Percentiles rank a stretch among this genome's conserved stretches.
phyloP scores from a whole-genome alignment of 257 asterid species.

The Apocynum venetum region DNA sequence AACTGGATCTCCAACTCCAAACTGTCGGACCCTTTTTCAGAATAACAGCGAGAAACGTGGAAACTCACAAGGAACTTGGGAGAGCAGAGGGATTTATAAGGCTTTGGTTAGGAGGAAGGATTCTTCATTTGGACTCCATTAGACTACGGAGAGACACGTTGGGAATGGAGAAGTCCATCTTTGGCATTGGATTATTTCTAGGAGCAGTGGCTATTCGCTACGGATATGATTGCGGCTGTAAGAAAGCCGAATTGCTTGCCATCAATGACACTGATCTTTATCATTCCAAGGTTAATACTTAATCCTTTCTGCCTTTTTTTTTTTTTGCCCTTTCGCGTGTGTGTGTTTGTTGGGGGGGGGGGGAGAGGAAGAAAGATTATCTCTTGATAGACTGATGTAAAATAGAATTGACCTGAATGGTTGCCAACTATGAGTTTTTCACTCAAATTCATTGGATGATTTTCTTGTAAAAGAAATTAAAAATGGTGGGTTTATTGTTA shows the following conservation, averaged over 20 bases:
- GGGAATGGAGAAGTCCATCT: slow-evolving; percentile 80
- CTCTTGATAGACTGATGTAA: no score
- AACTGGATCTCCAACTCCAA: slow-evolving; percentile 56
- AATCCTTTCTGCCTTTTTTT: neutral
- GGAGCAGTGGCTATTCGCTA: slow-evolving; percentile 87
- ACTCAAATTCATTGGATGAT: neutral
- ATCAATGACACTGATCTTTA: slow-evolving; percentile 74
- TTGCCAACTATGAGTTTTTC: no score
- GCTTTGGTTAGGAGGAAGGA: slow-evolving; percentile 70
- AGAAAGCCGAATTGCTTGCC: slow-evolving; percentile 77
- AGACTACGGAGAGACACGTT: slow-evolving; percentile 58
- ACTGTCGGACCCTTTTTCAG: slow-evolving; percentile 80
- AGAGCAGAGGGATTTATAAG: slow-evolving; percentile 74
- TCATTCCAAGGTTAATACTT: slow-evolving; percentile 66
- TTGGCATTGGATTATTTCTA: slow-evolving; percentile 82
- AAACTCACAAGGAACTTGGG: slow-evolving; percentile 50
- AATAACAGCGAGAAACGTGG: slow-evolving; percentile 57
- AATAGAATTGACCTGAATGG: no score
- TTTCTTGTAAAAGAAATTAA: neutral
- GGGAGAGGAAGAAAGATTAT: no score
- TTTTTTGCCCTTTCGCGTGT: neutral
- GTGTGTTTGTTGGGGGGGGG: no score
- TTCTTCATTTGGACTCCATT: slow-evolving; percentile 79
- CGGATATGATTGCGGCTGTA: slow-evolving; percentile 75
- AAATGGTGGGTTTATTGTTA: neutral